phyloP scores from a whole-genome alignment of 2,329 filamentous ascomycete genomes.

The Diplodia scrobiculata region DNA sequence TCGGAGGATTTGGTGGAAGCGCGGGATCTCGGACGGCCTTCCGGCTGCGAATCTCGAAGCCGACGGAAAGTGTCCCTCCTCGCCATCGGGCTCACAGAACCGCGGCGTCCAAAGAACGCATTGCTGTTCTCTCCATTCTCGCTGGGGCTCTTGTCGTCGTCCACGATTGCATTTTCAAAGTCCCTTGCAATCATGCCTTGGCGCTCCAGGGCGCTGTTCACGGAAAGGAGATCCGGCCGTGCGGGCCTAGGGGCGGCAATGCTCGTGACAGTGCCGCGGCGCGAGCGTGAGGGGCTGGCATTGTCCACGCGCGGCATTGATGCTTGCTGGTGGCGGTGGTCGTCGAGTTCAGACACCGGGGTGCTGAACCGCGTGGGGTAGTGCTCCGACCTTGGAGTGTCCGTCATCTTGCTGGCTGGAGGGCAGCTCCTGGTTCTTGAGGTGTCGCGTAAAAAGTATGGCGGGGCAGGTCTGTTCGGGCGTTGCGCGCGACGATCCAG shows the following conservation, averaged over 20 bases:
- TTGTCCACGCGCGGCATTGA: conserved; percentile 60
- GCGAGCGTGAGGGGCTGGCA: conserved; percentile 46
- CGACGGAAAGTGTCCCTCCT: conserved; percentile 50
- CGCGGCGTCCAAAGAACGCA: conserved; percentile 52
- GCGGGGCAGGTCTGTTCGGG: not conserved
- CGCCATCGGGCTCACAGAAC: conserved; percentile 48
- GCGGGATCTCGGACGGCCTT: conserved; percentile 46
- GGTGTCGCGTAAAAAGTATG: not conserved
- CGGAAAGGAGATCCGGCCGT: conserved; percentile 23
- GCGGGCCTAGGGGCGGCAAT: conserved; percentile 43
- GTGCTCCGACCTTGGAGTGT: conserved; percentile 66
- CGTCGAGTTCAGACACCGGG: conserved; percentile 79
- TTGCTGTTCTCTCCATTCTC: conserved; percentile 40
- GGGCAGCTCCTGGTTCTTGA: not conserved
- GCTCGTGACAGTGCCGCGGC: conserved; percentile 74
- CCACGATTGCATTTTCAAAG: conserved; percentile 73
- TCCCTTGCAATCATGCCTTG: conserved; percentile 63
- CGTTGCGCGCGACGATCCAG: not conserved
- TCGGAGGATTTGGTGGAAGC: conserved; percentile 60
- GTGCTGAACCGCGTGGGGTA: conserved; percentile 69
- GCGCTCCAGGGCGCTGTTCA: conserved; percentile 51
- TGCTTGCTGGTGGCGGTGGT: conserved; percentile 72
- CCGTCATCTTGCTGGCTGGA: conserved; percentile 48
- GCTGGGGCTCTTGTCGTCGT: conserved; percentile 63
- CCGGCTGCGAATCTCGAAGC: conserved; percentile 41